Evolutionary conservation across 2,329 filamentous ascomycete species (phyloP), one percentile per base, ranked within the genome.

Genomic region (Gremmenia infestans): DNA sequence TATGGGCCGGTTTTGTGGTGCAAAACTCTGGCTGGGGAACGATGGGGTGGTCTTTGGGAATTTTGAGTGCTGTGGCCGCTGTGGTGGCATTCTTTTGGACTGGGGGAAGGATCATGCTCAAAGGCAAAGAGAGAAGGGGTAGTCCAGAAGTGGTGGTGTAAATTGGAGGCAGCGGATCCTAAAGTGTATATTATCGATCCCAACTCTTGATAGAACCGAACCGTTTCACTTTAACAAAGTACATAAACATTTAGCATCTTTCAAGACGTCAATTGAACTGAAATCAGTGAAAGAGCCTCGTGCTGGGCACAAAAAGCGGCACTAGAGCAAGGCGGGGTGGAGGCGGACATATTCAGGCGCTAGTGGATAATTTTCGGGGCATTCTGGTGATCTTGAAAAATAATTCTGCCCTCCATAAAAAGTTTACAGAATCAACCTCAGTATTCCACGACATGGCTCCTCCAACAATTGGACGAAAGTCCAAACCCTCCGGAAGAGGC

Each of bases 1-100:
- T 83, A n/a, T 74, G 80, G 62, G 78, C 77, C 15, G 80, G 79
- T 0, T 79, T 77, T 48, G 72, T 82, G 39, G 72, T 71, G 4
- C 64, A 73, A 23, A 65, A 72, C 15, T 72, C 72, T 17, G 79
- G 79, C 0, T 83, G 80, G 80, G 72, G 70, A 2, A 78, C 78
- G 0, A 81, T 82, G 79, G 70, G 72, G 2, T 81, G 77, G 77
- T 73, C 74, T 1, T 60, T 82, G 60, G 79, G 73, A 0, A 50
- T 81, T 48, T 65, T 85, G 49, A 74, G 74, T 57, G 76, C 73
- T 0, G 67, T 79, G 8, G 79, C 77, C 37, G 76, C 76, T 5
- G 56, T 82, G 5, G 79, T 81, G 3, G 73, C 75, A 0, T 72
- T 77, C 28, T 65, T 82, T 11, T 81, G 76, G 71, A 70, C 80